These are phyloP conservation scores for Hypocrella siamensis DNA, from an alignment of 2,329 filamentous ascomycete species.

Conservation along the genomic window DNA sequence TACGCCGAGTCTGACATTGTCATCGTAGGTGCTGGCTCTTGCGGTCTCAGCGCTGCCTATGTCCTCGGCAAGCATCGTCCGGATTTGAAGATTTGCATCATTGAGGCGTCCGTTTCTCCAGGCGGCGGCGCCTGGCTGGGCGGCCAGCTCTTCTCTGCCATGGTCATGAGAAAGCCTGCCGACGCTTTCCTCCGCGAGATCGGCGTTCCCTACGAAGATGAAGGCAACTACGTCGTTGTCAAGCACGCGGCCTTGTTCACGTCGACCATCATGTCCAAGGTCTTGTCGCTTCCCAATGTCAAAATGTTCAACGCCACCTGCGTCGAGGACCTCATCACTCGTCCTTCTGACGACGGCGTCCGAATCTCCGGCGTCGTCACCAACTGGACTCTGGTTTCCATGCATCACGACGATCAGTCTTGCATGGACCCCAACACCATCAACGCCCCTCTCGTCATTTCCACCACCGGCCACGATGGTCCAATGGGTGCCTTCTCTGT, in stretches of 20 bases:
- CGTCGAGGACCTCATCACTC: conserved; percentile 86
- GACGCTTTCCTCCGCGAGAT: conserved; percentile 71
- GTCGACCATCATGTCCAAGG: conserved; percentile 68
- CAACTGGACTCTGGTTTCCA: conserved; percentile 86
- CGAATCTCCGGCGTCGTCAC: conserved; percentile 81
- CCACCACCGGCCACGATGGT: conserved; percentile 79
- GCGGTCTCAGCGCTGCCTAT: conserved; percentile 73
- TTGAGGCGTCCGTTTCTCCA: conserved; percentile 77
- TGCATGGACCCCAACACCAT: conserved; percentile 98
- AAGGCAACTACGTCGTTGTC: conserved; percentile 78
- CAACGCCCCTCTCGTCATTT: conserved; percentile 78
- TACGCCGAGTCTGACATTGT: conserved; percentile 91
- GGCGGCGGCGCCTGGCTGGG: conserved; percentile 87
- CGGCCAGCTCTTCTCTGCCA: conserved; percentile 85
- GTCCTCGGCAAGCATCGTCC: conserved; percentile 70
- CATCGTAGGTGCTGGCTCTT: conserved; percentile 82
- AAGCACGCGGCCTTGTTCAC: conserved; percentile 92
- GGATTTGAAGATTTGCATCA: conserved; percentile 80
- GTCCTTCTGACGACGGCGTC: conserved; percentile 39
- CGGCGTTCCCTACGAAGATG: conserved; percentile 75
- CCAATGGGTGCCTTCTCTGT: conserved; percentile 84
- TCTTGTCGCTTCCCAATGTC: conserved; percentile 73
- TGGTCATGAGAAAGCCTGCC: conserved; percentile 89
- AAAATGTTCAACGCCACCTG: conserved; percentile 94
- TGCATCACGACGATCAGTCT: conserved; percentile 77